Evolutionary conservation across 345 rosid genomes (phyloP).

Genomic region (Eutrema heterophyllum): DNA sequence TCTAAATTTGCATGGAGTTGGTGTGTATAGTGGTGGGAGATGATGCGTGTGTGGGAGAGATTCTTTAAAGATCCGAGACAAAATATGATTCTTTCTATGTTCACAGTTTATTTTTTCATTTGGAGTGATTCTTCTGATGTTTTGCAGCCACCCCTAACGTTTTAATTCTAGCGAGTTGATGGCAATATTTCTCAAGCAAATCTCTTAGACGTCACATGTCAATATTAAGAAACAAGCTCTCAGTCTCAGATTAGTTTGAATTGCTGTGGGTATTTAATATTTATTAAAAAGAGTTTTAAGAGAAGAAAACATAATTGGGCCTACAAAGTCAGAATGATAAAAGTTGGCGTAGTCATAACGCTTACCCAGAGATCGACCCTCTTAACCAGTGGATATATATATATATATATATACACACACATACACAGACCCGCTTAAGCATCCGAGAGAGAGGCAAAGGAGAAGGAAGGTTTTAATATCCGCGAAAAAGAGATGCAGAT

Average conservation of each 20-base stretch:
- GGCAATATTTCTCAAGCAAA: neutral
- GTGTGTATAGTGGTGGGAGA: constrained; percentile 26
- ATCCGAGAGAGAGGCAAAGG: neutral
- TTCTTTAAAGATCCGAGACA: constrained; percentile 4
- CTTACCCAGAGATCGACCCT: constrained; percentile 1
- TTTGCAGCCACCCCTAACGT: neutral
- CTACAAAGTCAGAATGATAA: neutral
- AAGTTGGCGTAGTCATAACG: constrained; percentile 27
- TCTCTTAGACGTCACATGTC: neutral
- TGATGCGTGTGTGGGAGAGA: constrained; percentile 20
- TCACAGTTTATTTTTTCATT: neutral
- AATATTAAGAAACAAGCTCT: too few species aligned
- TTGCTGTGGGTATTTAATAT: too few species aligned
- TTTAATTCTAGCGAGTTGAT: too few species aligned
- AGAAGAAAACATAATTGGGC: neutral
- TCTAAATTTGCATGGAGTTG: constrained; percentile 8
- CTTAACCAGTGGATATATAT: neutral
- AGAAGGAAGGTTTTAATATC: neutral
- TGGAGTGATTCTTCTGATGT: neutral
- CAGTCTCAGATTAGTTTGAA: too few species aligned
- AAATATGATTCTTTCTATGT: neutral
- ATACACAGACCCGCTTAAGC: neutral
- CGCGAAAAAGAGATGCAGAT: constrained; percentile 40
- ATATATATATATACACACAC: neutral
- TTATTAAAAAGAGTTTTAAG: too few species aligned